Conservation (phyloP, 2,329 filamentous ascomycete species). For the Malbranchea zuffiana region DNA sequence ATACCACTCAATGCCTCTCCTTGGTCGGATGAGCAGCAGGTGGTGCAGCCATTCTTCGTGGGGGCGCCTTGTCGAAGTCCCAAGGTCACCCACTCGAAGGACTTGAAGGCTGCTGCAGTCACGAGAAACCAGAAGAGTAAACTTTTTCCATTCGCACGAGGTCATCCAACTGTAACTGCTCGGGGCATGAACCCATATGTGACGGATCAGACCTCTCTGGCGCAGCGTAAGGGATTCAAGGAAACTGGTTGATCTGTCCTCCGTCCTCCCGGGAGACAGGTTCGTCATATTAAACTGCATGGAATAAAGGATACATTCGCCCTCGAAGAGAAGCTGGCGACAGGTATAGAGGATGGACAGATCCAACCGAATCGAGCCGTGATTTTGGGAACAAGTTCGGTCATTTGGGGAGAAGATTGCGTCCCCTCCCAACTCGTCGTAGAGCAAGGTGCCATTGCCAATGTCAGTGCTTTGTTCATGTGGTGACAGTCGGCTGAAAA, state of each 20-base stretch:
- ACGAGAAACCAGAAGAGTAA: conserved; percentile 1
- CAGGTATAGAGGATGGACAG: conserved; percentile 6
- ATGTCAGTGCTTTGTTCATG: not conserved
- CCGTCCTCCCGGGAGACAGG: no score
- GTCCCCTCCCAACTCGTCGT: not conserved
- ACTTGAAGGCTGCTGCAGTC: conserved; percentile 3
- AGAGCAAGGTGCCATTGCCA: not conserved
- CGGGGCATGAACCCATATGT: not conserved
- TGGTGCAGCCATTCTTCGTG: no score
- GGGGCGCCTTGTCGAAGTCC: no score
- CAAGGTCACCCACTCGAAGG: no score
- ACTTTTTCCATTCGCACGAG: conserved; percentile 4
- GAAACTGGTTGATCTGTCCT: no score
- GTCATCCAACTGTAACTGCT: conserved; percentile 1
- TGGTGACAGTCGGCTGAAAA: not conserved
- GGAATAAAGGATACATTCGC: conserved; percentile 2
- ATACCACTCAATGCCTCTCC: not conserved
- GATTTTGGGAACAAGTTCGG: not conserved
- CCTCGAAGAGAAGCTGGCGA: conserved; percentile 2
- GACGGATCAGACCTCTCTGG: conserved; percentile 3
- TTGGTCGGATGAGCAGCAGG: not conserved
- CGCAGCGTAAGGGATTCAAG: not conserved
- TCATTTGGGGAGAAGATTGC: conserved; percentile 1
- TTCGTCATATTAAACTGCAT: conserved; percentile 2
- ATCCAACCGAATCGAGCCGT: no score